phyloP scores from a whole-genome alignment of 306 rosid species.

The Trichosanthes truncata region DNA sequence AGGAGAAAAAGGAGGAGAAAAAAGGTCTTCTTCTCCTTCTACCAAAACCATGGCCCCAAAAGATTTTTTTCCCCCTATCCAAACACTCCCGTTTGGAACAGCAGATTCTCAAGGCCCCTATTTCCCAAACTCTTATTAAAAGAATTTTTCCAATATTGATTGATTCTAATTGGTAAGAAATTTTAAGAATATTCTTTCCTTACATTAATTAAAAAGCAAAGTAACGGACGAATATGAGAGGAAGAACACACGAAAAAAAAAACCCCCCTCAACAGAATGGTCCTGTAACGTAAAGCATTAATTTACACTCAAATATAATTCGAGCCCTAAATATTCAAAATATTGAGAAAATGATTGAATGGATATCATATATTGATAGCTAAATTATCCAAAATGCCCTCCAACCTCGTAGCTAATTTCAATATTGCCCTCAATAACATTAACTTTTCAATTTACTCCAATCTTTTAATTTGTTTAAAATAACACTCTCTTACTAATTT shows the following conservation, averaged over 20 bases:
- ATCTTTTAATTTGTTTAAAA: neutral
- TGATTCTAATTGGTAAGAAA: neutral
- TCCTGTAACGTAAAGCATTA: neutral
- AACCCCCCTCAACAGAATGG: neutral
- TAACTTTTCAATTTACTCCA: neutral
- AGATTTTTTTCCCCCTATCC: slow-evolving; percentile 12
- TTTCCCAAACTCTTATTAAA: slow-evolving; percentile 2
- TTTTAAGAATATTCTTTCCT: neutral
- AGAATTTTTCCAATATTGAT: neutral
- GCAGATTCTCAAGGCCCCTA: slow-evolving; percentile 9
- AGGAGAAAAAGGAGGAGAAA: neutral
- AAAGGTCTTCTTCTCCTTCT: slow-evolving; percentile 1
- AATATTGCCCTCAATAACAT: neutral
- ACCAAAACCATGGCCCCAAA: slow-evolving; percentile 11
- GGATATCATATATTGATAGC: neutral
- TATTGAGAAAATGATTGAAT: neutral
- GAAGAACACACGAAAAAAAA: neutral
- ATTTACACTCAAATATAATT: neutral
- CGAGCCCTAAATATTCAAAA: neutral
- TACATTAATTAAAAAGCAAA: neutral
- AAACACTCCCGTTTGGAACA: slow-evolving; percentile 8
- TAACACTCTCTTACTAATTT: too few species aligned
- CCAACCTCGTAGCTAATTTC: neutral
- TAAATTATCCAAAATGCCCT: neutral
- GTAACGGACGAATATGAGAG: neutral